phyloP scores from a whole-genome alignment of 2,329 filamentous ascomycete genomes.

The Hypoxylon sp. region DNA sequence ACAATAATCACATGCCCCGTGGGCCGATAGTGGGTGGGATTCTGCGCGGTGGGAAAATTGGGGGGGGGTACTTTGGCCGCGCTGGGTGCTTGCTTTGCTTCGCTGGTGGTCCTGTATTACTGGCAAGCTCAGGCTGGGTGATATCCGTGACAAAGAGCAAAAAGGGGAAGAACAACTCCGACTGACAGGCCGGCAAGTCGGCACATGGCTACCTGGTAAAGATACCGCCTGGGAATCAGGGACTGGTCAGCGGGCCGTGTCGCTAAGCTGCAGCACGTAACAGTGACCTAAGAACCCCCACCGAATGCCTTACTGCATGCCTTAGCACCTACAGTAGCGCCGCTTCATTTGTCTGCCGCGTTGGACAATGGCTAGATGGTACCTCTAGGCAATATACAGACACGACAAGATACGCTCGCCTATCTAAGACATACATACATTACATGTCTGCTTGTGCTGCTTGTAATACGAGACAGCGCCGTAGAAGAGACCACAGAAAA shows the following conservation, averaged over 20 bases:
- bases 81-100: background rate
- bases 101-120: background rate
- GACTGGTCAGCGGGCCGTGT: conserved; percentile 23
- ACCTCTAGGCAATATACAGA: background rate
- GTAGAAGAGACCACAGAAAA: background rate
- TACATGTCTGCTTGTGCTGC: background rate
- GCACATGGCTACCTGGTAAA: conserved; percentile 22
- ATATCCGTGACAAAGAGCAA: no score
- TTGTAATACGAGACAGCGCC: no score
- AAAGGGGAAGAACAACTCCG: conserved; percentile 6
- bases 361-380: no score
- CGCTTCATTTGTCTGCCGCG: background rate
- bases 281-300: no score
- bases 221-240: no score
- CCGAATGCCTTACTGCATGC: background rate
- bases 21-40: background rate
- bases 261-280: background rate
- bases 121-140: no score
- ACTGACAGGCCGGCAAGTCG: conserved; percentile 28
- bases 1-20: conserved; percentile 43
- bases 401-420: background rate
- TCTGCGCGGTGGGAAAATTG: no score
- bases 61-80: no score
- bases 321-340: conserved; percentile 1
- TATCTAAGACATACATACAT: background rate